Base-by-base conservation (phyloP, 2,329 filamentous ascomycete species). In the Exophiala sideris region DNA sequence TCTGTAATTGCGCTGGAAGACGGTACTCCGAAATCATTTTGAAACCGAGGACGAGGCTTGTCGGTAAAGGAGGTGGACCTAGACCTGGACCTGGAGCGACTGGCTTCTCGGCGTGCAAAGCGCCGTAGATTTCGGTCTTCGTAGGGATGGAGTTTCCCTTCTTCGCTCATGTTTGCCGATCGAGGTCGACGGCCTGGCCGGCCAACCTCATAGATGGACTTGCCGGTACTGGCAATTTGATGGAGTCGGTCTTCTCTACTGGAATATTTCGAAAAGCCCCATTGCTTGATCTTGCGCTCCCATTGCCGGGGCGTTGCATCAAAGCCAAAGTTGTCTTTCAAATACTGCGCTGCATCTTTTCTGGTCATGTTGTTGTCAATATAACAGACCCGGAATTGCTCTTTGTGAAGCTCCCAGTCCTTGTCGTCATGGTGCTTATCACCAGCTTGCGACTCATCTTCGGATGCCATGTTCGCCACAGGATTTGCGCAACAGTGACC, bases 221-320 rank as follows among this genome's bases (percentile, higher is more conserved):
- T 59, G 41, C 61, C 61, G 9, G 58, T 33, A 29, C 56, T 46
- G 21, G 55, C 49, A 40, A 64, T 62, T 33, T 60, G 49, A n/a
- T 54, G 41, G 16, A 64, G 46, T 46, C 61, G 49, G 20, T 60
- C 59, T 9, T 62, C 56, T 21, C 62, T 56, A 49, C 49, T 55
- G 5, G 56, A 55, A 32, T 64, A 64, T 50, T 64, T 64, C 6
- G 55, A 47, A 39, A 64, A 58, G 10, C 50, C 49, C 62, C 62
- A 64, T 39, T 61, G 57, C 49, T 62, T 62, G 52, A 64, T 62
- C 38, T 58, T 62, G 49, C 60, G 60, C 51, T 64, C 60, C 62
- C 62, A 64, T 47, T 64, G 62, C 16, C 62, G 58, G 3, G 53
- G 56, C 21, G 62, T 64, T 12, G 62, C 62, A 20, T 58, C 50